These are phyloP conservation scores for Diaporthe sp. DNA, from an alignment of 2,329 filamentous ascomycete genomes.

Conservation along the genomic window DNA sequence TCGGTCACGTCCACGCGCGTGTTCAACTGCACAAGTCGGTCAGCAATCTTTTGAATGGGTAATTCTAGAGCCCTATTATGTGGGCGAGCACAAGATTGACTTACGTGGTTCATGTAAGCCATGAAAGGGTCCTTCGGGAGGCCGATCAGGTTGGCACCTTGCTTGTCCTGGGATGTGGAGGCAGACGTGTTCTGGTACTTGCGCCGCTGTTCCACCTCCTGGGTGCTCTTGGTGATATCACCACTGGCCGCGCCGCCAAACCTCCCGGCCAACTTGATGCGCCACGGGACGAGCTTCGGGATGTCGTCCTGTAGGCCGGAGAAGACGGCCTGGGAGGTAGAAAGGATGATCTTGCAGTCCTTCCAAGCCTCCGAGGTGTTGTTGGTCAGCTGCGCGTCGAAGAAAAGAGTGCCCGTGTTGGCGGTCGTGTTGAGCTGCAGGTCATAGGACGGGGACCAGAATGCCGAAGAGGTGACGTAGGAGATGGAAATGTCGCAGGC, in stretches of 20 bases:
- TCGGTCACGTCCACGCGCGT: too few species aligned
- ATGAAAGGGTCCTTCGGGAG: neutral
- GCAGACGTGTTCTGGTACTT: slow-evolving; percentile 44
- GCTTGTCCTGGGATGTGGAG: neutral
- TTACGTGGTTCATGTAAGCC: neutral
- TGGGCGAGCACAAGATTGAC: neutral
- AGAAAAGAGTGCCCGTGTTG: slow-evolving; percentile 67
- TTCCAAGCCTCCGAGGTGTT: slow-evolving; percentile 74
- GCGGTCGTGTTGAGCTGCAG: slow-evolving; percentile 70
- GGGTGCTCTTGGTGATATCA: slow-evolving; percentile 55
- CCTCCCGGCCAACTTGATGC: slow-evolving; percentile 62
- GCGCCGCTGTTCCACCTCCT: slow-evolving; percentile 54
- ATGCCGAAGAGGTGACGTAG: slow-evolving; percentile 71
- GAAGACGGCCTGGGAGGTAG: slow-evolving; percentile 73
- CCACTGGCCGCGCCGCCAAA: neutral
- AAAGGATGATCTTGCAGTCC: slow-evolving; percentile 71
- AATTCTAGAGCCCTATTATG: neutral
- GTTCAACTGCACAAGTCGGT: neutral
- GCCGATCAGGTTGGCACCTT: neutral
- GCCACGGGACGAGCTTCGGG: slow-evolving; percentile 70
- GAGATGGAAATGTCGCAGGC: slow-evolving; percentile 67
- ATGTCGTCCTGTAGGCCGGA: slow-evolving; percentile 68
- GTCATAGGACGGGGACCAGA: slow-evolving; percentile 74
- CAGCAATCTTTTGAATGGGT: neutral
- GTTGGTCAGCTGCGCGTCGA: slow-evolving; percentile 75